Base-by-base conservation (phyloP, 177 flowering plant genomes). In the Telopea speciosissima region DNA sequence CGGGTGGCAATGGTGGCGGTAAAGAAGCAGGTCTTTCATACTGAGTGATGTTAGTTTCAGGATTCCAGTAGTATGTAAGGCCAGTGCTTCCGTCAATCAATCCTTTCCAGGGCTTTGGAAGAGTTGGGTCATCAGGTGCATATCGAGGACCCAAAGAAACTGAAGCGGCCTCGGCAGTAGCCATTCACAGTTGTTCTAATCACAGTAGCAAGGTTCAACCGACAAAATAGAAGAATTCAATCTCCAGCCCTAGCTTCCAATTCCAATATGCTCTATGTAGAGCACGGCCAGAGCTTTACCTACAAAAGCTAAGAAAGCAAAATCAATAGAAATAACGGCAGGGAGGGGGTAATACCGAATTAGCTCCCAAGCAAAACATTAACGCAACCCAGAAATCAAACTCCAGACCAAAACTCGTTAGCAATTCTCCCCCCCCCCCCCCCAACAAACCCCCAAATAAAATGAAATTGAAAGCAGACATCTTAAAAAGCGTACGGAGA, bases 91-190 rank as follows among this genome's bases (percentile, higher is more conserved):
- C 98, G 78, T 92, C 96, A 73, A 92, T 85, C 76, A 92, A 79
- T 22, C 98, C 95, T 76, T 83, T 90, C 98, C 98, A 92, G 21
- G 98, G 98, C 68, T 84, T 78, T 4, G 98, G 95, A 81, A 92
- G 90, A 58, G 86, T 83, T 1, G 98, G 98, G 68, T 92, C 98
- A 62, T 89, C 93, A 0, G 98, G 95, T 6, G 98, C 96, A 81
- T 87, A 92, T 12, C 92, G 82, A 0, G 96, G 98, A 25, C 93
- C 98, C 68, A 71, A 68, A 2, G 89, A 68, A 72, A 82, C 82
- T 11, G 84, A 45, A 54, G 88, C 80, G 56, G 84, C 71, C 76
- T 90, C 94, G 22, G 88, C 81, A 44, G 85, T 80, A 21, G 84
- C 90, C 97, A 92, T 85, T 28, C 6, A 44, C 60, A 19, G 25